Percentiles rank a stretch among this genome's conserved stretches.
These are phyloP conservation scores for Calocybe gangraenosa DNA, from an alignment of 768 basidiomycete genomes.

Conservation along the genomic window DNA sequence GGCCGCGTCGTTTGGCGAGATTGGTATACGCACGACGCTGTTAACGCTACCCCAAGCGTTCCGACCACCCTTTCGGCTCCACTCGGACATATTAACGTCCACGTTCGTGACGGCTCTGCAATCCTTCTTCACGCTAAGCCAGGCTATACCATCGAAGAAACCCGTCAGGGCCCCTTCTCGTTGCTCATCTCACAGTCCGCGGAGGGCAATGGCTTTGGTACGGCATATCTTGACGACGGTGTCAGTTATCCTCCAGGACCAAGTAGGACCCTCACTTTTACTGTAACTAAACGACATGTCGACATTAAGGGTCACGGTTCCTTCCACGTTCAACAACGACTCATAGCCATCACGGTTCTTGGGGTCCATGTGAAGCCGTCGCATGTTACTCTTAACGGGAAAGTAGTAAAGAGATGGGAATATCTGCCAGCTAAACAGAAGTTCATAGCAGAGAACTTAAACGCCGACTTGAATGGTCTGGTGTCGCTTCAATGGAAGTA, in stretches of 20 bases:
- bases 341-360: constrained; percentile 54
- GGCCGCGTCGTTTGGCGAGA: constrained; percentile 62
- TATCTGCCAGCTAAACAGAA: constrained; percentile 36
- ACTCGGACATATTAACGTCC: constrained; percentile 72
- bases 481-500: constrained; percentile 23
- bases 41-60: constrained; percentile 36
- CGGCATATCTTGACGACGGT: constrained; percentile 70
- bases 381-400: constrained; percentile 35
- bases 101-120: constrained; percentile 65
- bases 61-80: constrained; percentile 58
- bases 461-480: constrained; percentile 38
- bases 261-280: constrained; percentile 44
- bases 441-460: constrained; percentile 34
- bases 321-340: constrained; percentile 41
- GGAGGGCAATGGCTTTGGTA: constrained; percentile 49
- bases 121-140: constrained; percentile 60
- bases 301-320: constrained; percentile 31
- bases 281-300: constrained; percentile 30
- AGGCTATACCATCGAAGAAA: constrained; percentile 66
- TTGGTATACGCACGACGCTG: constrained; percentile 64
- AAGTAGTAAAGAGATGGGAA: constrained; percentile 28
- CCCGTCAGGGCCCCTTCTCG: constrained; percentile 55
- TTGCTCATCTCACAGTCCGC: constrained; percentile 54
- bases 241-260: constrained; percentile 55
- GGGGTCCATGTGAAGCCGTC: constrained; percentile 42